Base-by-base conservation (phyloP, 331 rosid genomes). In the Malus hybrid region DNA sequence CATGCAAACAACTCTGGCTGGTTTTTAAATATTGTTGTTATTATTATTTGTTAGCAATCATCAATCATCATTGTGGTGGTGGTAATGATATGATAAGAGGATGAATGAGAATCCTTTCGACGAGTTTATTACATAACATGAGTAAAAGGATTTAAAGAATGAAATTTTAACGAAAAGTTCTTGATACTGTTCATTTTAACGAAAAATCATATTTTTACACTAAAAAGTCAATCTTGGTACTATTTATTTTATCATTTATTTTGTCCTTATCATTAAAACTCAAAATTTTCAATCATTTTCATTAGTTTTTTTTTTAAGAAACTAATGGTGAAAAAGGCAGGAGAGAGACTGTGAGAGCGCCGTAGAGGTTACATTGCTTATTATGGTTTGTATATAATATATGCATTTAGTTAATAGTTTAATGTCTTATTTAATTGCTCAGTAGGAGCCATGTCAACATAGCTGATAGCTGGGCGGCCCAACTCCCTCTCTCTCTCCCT, bases 391-490 rank as follows among this genome's bases (percentile, higher is more conserved):
- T 10, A 48, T 13, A 42, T 42, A 20, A 19, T 44, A 44, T 44
- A 42, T 20, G 11, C 14, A 12, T 67, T 67, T n/a, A 36, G 1
- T 19, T 3, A 19, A 18, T 5, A 24, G 12, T 7, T 55, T 18
- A 18, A 20, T 60, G 18, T 24, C 14, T 61, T 27, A 62, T 62
- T 62, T 9, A 56, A 62, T 10, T 70, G 39, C 10, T 39, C 14
- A 79, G 85, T 76, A 82, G 89, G 84, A 87, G 96, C 87, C 84
- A 90, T 83, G 95, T 90, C 98, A 89, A 90, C 89, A 83, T 90
- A 87, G 96, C 93, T 90, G 90, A 84, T 86, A 87, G 96, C 98
- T 93, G 97, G 96, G 90, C 82, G 86, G 88, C 87, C 90, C 88
- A 86, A 28, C 22, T 6, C 29, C 13, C 50, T 5, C 2, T 52